Evolutionary conservation across 2,329 filamentous ascomycete genomes (phyloP).

Genomic region (Claviceps quebecensis): DNA sequence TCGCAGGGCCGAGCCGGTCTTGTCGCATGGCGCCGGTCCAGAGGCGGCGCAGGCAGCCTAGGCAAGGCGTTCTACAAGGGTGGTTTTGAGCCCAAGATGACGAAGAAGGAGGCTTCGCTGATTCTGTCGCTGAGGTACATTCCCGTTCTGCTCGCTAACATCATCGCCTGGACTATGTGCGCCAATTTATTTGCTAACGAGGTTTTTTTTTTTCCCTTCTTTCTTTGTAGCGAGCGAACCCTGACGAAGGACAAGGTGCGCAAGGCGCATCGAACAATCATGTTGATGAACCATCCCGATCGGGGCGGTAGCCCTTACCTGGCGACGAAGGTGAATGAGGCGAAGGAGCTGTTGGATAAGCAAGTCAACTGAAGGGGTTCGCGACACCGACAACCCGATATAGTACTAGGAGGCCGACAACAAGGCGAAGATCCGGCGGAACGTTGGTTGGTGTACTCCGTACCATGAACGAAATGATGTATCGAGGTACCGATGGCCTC

Average conservation of each 20-base stretch:
- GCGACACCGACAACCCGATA: not conserved
- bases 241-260: constrained; percentile 87
- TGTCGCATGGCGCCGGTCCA: constrained; percentile 72
- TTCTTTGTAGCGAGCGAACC: constrained; percentile 55
- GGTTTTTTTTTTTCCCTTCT: not conserved
- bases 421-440: too few relatives aligned
- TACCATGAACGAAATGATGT: too few relatives aligned
- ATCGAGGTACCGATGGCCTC: not conserved
- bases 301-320: constrained; percentile 92
- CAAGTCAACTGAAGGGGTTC: constrained; percentile 11
- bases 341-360: constrained; percentile 91
- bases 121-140: constrained; percentile 79
- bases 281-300: constrained; percentile 97
- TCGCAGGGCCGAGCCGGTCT: constrained; percentile 77
- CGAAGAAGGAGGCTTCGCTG: constrained; percentile 72
- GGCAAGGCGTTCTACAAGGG: constrained; percentile 96
- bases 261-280: constrained; percentile 87
- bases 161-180: too few relatives aligned
- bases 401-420: not conserved
- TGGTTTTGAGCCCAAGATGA: constrained; percentile 96
- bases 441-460: too few relatives aligned
- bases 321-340: constrained; percentile 96
- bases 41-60: constrained; percentile 62
- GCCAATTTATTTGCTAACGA: not conserved
- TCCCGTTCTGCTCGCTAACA: too few relatives aligned